Evolutionary conservation across 495 filamentous ascomycete species (phyloP).

Genomic region (Tuber borchii): DNA sequence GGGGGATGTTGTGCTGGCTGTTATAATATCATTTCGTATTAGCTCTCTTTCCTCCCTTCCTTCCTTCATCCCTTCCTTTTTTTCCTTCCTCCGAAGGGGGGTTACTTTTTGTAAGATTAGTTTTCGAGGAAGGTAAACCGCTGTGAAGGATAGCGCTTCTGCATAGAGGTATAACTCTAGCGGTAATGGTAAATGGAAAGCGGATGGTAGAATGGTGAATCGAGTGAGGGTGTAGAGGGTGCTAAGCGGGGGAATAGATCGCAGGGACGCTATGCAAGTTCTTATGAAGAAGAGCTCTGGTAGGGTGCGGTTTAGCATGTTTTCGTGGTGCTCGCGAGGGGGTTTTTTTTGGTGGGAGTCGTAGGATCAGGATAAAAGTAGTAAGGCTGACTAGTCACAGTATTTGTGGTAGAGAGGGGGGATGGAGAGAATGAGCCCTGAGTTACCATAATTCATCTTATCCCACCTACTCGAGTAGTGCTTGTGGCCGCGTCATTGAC

Average conservation of each 20-base stretch:
- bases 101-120: conserved; percentile 8
- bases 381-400: background rate
- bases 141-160: conserved; percentile 52
- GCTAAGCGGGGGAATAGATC: conserved; percentile 52
- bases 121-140: conserved; percentile 51
- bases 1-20: conserved; percentile 51
- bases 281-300: conserved; percentile 47
- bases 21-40: background rate
- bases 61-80: background rate
- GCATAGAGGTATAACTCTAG: conserved; percentile 43
- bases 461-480: background rate
- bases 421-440: background rate
- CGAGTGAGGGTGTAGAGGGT: conserved; percentile 46
- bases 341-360: background rate
- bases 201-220: conserved; percentile 38
- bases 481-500: background rate
- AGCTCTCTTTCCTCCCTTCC: too few relatives aligned
- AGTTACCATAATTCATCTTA: background rate
- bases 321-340: background rate
- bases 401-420: background rate
- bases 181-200: conserved; percentile 23
- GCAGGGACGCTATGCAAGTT: conserved; percentile 49
- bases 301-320: conserved; percentile 42
- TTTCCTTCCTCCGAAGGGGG: background rate
- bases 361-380: background rate